Conservation (phyloP, 768 basidiomycete genomes). For the Tephrocybe sp. region DNA sequence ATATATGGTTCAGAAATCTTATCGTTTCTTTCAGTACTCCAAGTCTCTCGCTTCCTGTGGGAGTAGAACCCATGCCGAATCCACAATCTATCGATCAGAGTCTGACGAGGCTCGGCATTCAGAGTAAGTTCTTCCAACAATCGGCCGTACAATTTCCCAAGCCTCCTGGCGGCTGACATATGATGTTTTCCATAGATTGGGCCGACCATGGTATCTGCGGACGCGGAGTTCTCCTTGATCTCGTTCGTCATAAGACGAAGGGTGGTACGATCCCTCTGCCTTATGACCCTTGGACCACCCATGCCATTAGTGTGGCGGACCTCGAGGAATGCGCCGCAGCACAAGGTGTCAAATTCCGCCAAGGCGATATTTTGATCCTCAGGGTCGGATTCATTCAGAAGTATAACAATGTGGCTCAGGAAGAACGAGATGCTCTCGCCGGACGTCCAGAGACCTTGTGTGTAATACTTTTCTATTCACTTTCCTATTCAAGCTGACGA, state of each 20-base stretch:
- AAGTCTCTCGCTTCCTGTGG: constrained; percentile 38
- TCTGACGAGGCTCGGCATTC: constrained; percentile 57
- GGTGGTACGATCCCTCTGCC: constrained; percentile 36
- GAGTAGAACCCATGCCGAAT: constrained; percentile 45
- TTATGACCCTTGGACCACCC: constrained; percentile 62
- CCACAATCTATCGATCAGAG: constrained; percentile 46
- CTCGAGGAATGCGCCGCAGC: constrained; percentile 56
- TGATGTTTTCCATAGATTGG: constrained; percentile 48
- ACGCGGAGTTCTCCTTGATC: constrained; percentile 64
- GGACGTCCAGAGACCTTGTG: constrained; percentile 52
- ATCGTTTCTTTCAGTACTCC: constrained; percentile 35
- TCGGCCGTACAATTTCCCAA: not conserved
- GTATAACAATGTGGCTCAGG: constrained; percentile 41
- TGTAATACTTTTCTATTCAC: constrained; percentile 17
- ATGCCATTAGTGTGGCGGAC: constrained; percentile 50
- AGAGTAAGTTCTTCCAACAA: constrained; percentile 54
- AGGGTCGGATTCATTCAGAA: constrained; percentile 63
- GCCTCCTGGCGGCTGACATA: not conserved
- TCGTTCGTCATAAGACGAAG: constrained; percentile 51
- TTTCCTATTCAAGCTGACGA: not conserved
- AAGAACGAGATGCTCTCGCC: constrained; percentile 41
- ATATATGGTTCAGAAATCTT: not conserved
- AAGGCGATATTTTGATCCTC: constrained; percentile 59
- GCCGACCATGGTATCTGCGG: constrained; percentile 69
- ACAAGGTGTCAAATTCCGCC: constrained; percentile 56